A percentile compares a stretch with the other conserved stretches of the same genome.
Conservation (phyloP, 2,329 filamentous ascomycete genomes). For the Talaromyces sp. region DNA sequence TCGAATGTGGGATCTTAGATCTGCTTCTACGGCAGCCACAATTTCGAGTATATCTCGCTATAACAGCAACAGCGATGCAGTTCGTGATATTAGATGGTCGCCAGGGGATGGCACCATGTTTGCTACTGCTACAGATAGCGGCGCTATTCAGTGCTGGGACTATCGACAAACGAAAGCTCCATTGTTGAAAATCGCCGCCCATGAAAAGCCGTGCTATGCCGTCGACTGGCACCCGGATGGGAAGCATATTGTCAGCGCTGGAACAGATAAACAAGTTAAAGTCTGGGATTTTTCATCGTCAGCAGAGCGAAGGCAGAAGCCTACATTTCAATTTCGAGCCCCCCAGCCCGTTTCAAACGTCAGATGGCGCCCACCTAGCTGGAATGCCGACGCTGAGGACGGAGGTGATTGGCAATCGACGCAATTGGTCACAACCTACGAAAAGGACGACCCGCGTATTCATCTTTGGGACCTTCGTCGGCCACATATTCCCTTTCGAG, state of each 20-base stretch:
- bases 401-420: conserved; percentile 56
- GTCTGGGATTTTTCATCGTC: conserved; percentile 59
- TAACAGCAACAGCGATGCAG: conserved; percentile 55
- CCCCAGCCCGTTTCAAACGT: conserved; percentile 60
- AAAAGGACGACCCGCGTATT: conserved; percentile 56
- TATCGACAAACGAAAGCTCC: conserved; percentile 54
- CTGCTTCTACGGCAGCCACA: conserved; percentile 46
- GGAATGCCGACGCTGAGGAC: conserved; percentile 48
- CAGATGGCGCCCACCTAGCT: conserved; percentile 59
- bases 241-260: conserved; percentile 60
- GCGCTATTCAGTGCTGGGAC: conserved; percentile 62
- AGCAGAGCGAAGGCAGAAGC: conserved; percentile 56
- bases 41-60: conserved; percentile 54
- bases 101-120: conserved; percentile 59
- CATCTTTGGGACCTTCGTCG: conserved; percentile 63
- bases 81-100: conserved; percentile 63
- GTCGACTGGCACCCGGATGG: conserved; percentile 66
- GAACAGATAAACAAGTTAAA: conserved; percentile 58
- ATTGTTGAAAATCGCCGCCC: conserved; percentile 58
- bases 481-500: conserved; percentile 58
- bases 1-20: conserved; percentile 60
- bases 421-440: conserved; percentile 59
- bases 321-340: conserved; percentile 54
- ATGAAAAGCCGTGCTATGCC: conserved; percentile 57
- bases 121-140: conserved; percentile 61